These are phyloP conservation scores for Fusarium verticillioides DNA, from an alignment of 2,329 filamentous ascomycete genomes.

Conservation along the genomic window DNA sequence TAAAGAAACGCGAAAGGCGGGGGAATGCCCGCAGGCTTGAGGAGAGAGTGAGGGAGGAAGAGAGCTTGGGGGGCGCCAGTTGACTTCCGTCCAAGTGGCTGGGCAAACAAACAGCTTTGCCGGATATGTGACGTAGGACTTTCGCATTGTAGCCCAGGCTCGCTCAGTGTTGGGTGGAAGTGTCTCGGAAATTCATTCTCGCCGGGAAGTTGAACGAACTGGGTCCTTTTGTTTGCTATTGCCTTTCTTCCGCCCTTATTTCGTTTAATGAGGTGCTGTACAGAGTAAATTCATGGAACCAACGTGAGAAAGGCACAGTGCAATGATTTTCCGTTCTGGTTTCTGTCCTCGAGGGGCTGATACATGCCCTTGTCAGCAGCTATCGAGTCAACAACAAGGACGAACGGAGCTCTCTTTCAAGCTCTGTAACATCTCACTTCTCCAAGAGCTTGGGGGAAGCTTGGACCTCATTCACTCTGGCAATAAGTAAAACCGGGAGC, in stretches of 20 bases:
- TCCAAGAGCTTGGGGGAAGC: slow-evolving; percentile 12
- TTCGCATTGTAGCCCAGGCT: background rate
- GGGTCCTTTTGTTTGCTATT: slow-evolving; percentile 13
- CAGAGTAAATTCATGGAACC: background rate
- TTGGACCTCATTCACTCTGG: slow-evolving; percentile 12
- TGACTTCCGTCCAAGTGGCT: slow-evolving; percentile 20
- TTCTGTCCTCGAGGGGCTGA: background rate
- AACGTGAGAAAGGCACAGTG: background rate
- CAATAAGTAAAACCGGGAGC: slow-evolving; percentile 1
- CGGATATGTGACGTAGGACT: slow-evolving; percentile 33
- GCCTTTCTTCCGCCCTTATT: background rate
- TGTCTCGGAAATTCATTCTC: slow-evolving; percentile 19
- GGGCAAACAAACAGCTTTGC: slow-evolving; percentile 26
- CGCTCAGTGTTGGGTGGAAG: background rate
- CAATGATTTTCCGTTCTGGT: background rate
- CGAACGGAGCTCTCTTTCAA: slow-evolving; percentile 22
- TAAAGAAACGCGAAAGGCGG: slow-evolving; percentile 2
- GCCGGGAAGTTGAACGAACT: background rate
- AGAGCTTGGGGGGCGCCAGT: background rate
- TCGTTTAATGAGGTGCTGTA: background rate
- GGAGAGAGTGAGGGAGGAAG: background rate
- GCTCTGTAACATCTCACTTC: slow-evolving; percentile 35
- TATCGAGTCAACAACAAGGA: slow-evolving; percentile 23
- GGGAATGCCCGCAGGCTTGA: background rate
- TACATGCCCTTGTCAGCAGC: slow-evolving; percentile 13